Evolutionary conservation across 164 flowering plant genomes (phyloP), one percentile per base, ranked within the genome.

Genomic region (Euptelea pleiosperma): DNA sequence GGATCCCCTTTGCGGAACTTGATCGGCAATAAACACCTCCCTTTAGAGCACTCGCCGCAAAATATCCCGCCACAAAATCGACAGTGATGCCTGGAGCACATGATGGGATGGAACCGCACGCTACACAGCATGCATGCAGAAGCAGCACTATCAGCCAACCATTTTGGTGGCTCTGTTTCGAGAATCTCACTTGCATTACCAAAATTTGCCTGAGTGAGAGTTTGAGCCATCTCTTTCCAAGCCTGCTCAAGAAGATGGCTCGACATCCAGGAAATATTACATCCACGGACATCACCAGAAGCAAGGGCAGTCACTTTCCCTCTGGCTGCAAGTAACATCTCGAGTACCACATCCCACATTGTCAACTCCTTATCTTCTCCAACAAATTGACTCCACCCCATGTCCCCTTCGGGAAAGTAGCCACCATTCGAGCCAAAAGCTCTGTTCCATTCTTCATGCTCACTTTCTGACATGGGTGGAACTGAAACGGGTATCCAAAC

Each of bases 401-500:
- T 57, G 67, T 88, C 96, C n/a, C 77, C 88, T 47, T 90, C 96
- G 15, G 95, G 96, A 34, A 91, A 79, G 71, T 73, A 90, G 19
- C 87, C 91, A 25, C 95, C 96, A 73, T 79, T 80, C 2, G 68
- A 56, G 54, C 75, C 67, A 47, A 80, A 70, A 29, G 88, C 84
- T 53, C 64, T 68, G 10, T 51, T 71, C 92, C 91, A 85, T 28
- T 81, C 91, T 46, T 80, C 80, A 44, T 71, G 87, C 28, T 79
- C 88, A 43, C 73, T 74, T 71, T 86, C 91, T 1, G 77, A 69
- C 97, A 94, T 81, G 31, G 99, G 96, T 19, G 99, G 97, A 56
- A 91, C 87, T 34, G 99, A 94, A 52, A 94, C 95, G 43, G 99
- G 99, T 71, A 94, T 91, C 97, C 99, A 91, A 36, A 64, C 60